These are phyloP conservation scores for Hypoxylon sp. DNA, from an alignment of 2,329 filamentous ascomycete genomes.

Conservation along the genomic window DNA sequence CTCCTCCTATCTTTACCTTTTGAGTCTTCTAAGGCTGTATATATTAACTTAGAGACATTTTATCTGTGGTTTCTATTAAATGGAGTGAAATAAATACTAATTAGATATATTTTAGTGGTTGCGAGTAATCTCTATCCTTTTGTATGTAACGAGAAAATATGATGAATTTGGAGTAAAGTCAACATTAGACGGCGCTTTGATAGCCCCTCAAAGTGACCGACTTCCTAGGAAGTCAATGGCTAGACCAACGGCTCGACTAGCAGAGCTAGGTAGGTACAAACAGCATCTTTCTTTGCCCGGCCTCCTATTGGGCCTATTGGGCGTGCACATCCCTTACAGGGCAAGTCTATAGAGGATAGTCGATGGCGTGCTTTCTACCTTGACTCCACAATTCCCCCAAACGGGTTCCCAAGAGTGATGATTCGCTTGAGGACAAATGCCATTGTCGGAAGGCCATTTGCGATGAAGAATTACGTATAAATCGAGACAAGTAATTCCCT, in stretches of 20 bases:
- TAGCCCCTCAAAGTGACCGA: constrained; percentile 9
- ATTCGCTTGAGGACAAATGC: constrained; percentile 28
- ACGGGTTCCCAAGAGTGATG: constrained; percentile 21
- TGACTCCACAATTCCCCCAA: constrained; percentile 37
- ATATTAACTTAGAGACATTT: not conserved
- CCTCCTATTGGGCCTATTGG: constrained; percentile 31
- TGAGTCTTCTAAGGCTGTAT: not conserved
- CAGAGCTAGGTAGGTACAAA: constrained; percentile 16
- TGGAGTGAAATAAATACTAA: not conserved
- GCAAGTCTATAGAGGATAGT: constrained; percentile 32
- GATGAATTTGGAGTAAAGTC: not conserved
- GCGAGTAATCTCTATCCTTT: not conserved
- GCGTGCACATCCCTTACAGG: constrained; percentile 2
- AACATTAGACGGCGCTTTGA: not conserved
- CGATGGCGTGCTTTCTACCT: constrained; percentile 44
- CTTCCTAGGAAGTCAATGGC: constrained; percentile 23
- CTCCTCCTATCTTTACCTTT: not conserved
- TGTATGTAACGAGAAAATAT: not conserved
- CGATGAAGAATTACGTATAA: constrained; percentile 22
- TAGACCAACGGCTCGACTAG: constrained; percentile 12
- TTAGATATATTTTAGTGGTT: not conserved
- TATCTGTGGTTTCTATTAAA: too few relatives aligned
- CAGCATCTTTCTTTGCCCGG: not conserved
- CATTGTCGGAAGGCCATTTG: constrained; percentile 29
- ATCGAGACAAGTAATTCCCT: constrained; percentile 23